Evolutionary conservation across 176 grass and related monocot genomes (phyloP), one percentile per base, ranked within the genome.

Genomic region (Poa annua): DNA sequence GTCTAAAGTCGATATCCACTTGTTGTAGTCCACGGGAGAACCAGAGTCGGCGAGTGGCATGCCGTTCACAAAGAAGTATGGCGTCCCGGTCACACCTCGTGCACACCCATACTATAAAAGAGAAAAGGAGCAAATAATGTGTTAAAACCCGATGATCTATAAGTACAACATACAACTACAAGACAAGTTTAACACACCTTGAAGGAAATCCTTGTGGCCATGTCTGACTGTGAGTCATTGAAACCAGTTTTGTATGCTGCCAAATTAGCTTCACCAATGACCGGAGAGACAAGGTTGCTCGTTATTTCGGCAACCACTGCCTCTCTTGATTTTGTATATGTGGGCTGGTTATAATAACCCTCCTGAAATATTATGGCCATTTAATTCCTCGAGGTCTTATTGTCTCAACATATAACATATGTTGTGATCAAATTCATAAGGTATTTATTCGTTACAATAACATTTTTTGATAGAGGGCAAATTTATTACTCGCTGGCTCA

Each of bases 1-100:
- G 85, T 85, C 92, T 9, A 98, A 70, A 33, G 89, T 83, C 9
- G 70, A 80, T 64, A 86, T 93, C 96, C 92, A 98, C 52, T 85
- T 80, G 3, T 85, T 93, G 76, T 87, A 98, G 36, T 85, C 85
- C 0, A 89, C 3, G 24, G 76, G 11, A 78, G 86, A 72, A 55
- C 49, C 88, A 19, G 78, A 61, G 21, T 65, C 48, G 6, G 17
- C 77, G 6, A 95, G 89, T 25, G 92, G 92, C 74, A 98, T 98
- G 26, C 96, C 96, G 71, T 98, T 95, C 62, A 98, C 90, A 90
- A 98, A 98, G 85, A 90, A 98, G 66, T 77, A 83, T 16, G 92
- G 96, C 56, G 92, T 87, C 22, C 92, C 92, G 1, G 96, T 88
- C 80, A 98, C 96, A 36, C 90, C 90, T 80, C 96, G 88, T 54